Conservation (phyloP, 805 yeast genomes). For the Yarrowia keelungensis region DNA sequence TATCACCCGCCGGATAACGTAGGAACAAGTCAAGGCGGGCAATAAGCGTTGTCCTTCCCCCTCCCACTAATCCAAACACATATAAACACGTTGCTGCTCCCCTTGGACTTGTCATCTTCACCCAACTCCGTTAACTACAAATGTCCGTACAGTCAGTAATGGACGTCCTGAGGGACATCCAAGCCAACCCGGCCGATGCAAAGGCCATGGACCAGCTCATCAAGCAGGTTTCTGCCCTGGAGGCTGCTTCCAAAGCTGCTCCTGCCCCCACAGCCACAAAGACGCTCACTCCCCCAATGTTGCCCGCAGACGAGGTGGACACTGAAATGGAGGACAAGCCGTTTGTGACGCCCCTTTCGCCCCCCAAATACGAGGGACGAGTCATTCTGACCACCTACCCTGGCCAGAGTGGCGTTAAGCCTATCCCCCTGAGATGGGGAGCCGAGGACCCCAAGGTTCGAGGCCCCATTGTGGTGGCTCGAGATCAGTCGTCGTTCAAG, state of each 20-base stretch:
- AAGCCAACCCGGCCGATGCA: slow-evolving; percentile 24
- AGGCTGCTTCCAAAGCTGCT: slow-evolving; percentile 6
- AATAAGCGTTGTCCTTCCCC: not conserved
- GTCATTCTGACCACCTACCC: slow-evolving; percentile 62
- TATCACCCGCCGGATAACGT: slow-evolving; percentile 38
- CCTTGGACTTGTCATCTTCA: not conserved
- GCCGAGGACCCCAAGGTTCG: slow-evolving; percentile 56
- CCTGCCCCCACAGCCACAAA: not conserved
- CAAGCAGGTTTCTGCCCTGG: slow-evolving; percentile 24
- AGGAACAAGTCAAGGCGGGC: slow-evolving; percentile 6
- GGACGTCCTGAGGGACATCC: slow-evolving; percentile 37
- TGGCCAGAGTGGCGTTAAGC: slow-evolving; percentile 57
- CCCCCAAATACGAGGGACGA: slow-evolving; percentile 47
- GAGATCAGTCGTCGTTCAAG: slow-evolving; percentile 57
- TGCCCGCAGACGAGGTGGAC: slow-evolving; percentile 31
- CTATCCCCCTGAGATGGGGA: slow-evolving; percentile 63
- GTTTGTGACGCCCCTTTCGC: slow-evolving; percentile 24
- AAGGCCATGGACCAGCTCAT: slow-evolving; percentile 29
- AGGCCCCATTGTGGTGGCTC: slow-evolving; percentile 66
- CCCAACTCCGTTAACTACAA: not conserved
- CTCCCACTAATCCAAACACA: slow-evolving; percentile 5
- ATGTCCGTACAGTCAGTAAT: slow-evolving; percentile 36
- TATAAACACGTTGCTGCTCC: not conserved
- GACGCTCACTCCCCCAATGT: slow-evolving; percentile 25
- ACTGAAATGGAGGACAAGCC: slow-evolving; percentile 38